phyloP scores from a whole-genome alignment of 139 green algal species.

The Chlamydomonas eustigma region DNA sequence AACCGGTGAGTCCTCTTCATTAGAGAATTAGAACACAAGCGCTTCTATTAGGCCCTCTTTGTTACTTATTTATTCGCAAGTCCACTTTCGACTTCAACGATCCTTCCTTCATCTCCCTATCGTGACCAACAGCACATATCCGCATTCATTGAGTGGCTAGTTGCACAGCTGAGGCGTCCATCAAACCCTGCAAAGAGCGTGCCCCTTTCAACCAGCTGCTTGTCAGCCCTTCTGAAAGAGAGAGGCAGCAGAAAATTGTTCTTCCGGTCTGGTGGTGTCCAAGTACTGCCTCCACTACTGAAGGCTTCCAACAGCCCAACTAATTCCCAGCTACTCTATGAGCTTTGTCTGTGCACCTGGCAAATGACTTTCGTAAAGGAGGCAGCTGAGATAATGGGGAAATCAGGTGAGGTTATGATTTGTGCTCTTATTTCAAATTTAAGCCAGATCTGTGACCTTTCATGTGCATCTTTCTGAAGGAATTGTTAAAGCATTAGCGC shows the following conservation, averaged over 20 bases:
- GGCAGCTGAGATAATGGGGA: constrained; percentile 56
- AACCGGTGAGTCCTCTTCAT: constrained; percentile 30
- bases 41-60: background rate
- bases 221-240: constrained; percentile 81
- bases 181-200: constrained; percentile 55
- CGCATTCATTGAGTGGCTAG: constrained; percentile 83
- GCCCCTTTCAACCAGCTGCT: constrained; percentile 48
- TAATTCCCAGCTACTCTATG: constrained; percentile 90
- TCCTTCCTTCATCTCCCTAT: too few relatives aligned
- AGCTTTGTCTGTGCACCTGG: constrained; percentile 87
- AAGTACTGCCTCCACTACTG: constrained; percentile 64
- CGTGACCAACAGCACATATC: constrained; percentile 51
- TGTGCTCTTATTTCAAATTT: background rate
- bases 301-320: constrained; percentile 38
- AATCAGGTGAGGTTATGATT: constrained; percentile 31
- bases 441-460: too few relatives aligned
- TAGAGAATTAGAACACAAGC: background rate
- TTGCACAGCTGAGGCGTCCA: constrained; percentile 75
- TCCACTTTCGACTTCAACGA: too few relatives aligned
- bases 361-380: constrained; percentile 80
- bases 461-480: constrained; percentile 22
- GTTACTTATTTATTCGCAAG: background rate
- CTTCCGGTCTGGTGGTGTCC: constrained; percentile 28
- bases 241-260: constrained; percentile 59
- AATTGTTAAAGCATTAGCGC: constrained; percentile 74